phyloP scores from a whole-genome alignment of 148 eudicot genomes.

The Vaccinium myrtillus region DNA sequence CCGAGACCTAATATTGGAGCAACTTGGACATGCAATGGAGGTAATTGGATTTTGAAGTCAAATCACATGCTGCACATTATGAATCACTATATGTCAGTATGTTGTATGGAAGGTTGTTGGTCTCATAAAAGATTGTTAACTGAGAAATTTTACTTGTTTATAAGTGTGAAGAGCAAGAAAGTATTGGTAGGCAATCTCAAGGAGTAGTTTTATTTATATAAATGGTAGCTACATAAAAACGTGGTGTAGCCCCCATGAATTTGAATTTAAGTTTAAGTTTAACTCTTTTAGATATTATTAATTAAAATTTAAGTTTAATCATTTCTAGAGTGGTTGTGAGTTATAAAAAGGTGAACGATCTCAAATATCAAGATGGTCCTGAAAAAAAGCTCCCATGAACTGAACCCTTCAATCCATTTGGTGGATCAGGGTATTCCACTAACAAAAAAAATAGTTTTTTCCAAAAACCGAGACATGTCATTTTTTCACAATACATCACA shows the following conservation, averaged over 20 bases:
- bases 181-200: neutral
- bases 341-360: too few species aligned
- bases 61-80: neutral
- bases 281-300: too few species aligned
- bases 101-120: slow-evolving; percentile 4
- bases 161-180: neutral
- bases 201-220: neutral
- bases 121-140: neutral
- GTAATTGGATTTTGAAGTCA: slow-evolving; percentile 34
- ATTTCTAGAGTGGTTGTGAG: too few species aligned
- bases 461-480: too few species aligned
- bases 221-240: neutral
- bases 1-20: slow-evolving; percentile 72
- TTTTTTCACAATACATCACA: too few species aligned
- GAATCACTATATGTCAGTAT: neutral
- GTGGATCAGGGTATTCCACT: too few species aligned
- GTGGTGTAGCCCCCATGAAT: neutral
- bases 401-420: too few species aligned
- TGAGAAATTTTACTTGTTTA: neutral
- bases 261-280: too few species aligned
- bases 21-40: slow-evolving; percentile 99
- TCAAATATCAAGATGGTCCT: too few species aligned
- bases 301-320: too few species aligned
- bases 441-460: too few species aligned
- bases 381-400: too few species aligned